A percentile compares a stretch with the other conserved stretches of the same genome.
Evolutionary conservation across 805 yeast genomes (phyloP).

Genomic region (Candida piceae): DNA sequence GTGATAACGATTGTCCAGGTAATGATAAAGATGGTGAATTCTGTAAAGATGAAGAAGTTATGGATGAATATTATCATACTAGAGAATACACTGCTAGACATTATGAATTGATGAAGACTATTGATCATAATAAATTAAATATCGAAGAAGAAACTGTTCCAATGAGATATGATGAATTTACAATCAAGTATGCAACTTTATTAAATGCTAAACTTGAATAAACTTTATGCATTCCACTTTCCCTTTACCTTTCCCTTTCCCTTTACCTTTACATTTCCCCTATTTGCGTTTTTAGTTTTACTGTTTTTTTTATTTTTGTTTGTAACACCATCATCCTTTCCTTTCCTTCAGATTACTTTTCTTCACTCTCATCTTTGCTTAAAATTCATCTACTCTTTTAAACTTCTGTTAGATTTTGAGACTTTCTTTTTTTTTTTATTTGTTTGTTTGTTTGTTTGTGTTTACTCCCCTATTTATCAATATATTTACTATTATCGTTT

Average conservation of each 20-base stretch:
- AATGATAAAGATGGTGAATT: constrained; percentile 23
- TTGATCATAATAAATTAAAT: constrained; percentile 8
- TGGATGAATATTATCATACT: constrained; percentile 29
- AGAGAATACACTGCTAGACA: constrained; percentile 24
- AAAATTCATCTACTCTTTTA: neutral
- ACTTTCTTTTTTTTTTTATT: neutral
- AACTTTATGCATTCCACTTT: too few species aligned
- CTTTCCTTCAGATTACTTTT: neutral
- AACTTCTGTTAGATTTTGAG: neutral
- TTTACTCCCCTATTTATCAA: neutral
- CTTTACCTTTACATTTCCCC: too few species aligned
- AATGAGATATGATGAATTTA: constrained; percentile 25
- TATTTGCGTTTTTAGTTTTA: neutral
- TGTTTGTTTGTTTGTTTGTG: neutral
- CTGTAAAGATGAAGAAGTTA: constrained; percentile 29
- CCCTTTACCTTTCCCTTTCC: too few species aligned
- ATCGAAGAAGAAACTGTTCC: constrained; percentile 22
- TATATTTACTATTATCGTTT: neutral
- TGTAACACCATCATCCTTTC: neutral
- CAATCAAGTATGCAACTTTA: constrained; percentile 15
- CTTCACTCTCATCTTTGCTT: neutral
- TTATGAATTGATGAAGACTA: constrained; percentile 10
- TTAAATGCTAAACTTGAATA: constrained; percentile 19
- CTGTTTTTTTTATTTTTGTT: neutral
- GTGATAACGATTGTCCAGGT: constrained; percentile 21